phyloP scores from a whole-genome alignment of 345 rosid genomes.

The Populus nigra region DNA sequence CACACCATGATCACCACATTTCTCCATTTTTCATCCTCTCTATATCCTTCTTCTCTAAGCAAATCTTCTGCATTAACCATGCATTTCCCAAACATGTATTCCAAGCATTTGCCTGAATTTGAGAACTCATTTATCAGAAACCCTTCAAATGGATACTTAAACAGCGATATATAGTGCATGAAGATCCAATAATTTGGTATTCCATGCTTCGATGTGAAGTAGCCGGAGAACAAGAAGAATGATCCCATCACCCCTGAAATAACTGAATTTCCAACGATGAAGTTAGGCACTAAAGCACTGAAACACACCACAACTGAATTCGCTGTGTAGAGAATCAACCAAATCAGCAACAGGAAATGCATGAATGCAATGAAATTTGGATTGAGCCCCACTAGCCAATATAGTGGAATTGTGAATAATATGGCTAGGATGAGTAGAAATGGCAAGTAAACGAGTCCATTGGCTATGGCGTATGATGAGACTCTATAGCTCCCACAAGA shows the following conservation, averaged over 20 bases:
- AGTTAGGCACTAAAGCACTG: constrained; percentile 86
- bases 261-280: constrained; percentile 87
- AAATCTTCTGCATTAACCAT: constrained; percentile 62
- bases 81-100: constrained; percentile 64
- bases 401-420: constrained; percentile 66
- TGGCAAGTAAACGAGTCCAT: constrained; percentile 85
- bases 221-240: constrained; percentile 90
- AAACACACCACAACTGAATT: constrained; percentile 93
- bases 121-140: constrained; percentile 92
- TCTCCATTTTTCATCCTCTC: constrained; percentile 69
- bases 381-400: constrained; percentile 87
- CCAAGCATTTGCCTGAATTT: constrained; percentile 64
- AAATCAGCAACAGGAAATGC: constrained; percentile 71
- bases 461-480: constrained; percentile 83
- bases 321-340: constrained; percentile 93
- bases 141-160: constrained; percentile 97
- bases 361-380: constrained; percentile 61
- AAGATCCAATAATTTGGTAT: constrained; percentile 90
- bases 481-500: constrained; percentile 85
- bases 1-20: constrained; percentile 72
- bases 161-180: constrained; percentile 86
- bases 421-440: constrained; percentile 78
- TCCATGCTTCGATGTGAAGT: constrained; percentile 76
- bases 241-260: constrained; percentile 97
- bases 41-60: constrained; percentile 71